Conservation (phyloP, 1,139 yeast species). For the Taphrina pruni region DNA sequence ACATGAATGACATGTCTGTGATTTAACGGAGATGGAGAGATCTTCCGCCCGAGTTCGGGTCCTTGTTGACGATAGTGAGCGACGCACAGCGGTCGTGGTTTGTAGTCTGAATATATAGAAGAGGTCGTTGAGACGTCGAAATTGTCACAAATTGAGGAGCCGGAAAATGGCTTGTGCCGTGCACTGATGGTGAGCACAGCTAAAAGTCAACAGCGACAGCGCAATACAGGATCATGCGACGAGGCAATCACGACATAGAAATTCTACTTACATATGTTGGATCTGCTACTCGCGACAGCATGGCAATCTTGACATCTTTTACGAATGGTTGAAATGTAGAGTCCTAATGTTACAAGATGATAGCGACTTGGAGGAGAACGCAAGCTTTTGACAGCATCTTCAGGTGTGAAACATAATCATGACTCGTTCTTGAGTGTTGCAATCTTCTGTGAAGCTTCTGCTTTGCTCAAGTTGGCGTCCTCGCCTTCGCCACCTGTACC, state of each 20-base stretch:
- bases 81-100: too few species aligned
- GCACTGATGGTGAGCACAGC: too few species aligned
- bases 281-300: too few species aligned
- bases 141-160: slow-evolving; percentile 1
- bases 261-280: too few species aligned
- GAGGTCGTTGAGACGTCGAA: too few species aligned
- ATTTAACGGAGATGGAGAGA: not conserved
- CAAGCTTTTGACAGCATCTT: not conserved
- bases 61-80: too few species aligned
- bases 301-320: too few species aligned
- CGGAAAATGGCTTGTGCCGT: not conserved
- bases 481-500: slow-evolving; percentile 28
- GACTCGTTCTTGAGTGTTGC: slow-evolving; percentile 26
- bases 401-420: not conserved
- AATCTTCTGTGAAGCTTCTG: slow-evolving; percentile 39
- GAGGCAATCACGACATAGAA: too few species aligned
- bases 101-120: too few species aligned
- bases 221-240: too few species aligned
- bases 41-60: too few species aligned
- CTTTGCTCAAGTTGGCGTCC: slow-evolving; percentile 29
- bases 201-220: too few species aligned
- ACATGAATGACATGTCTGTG: slow-evolving; percentile 69
- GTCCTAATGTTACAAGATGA: not conserved
- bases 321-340: not conserved
- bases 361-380: not conserved